Conservation (phyloP, 2,329 filamentous ascomycete genomes). For the Claviceps cyperi region DNA sequence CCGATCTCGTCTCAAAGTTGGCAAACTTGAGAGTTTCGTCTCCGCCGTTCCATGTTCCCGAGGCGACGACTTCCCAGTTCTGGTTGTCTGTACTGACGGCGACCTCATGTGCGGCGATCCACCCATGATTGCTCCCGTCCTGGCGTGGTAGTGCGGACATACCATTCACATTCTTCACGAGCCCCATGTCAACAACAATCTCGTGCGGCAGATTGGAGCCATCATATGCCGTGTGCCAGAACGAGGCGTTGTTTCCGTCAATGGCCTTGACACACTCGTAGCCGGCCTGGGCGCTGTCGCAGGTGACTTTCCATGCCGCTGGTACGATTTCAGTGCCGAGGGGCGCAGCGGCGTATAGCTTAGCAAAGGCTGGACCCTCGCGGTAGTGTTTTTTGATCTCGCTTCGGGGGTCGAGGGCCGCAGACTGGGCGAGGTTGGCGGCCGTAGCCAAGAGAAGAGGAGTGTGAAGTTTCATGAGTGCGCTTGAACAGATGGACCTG, state of each 20-base stretch:
- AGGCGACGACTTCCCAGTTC: constrained; percentile 14
- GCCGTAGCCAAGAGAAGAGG: neutral
- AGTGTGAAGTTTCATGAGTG: neutral
- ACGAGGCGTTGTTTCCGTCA: constrained; percentile 15
- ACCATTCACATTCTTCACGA: constrained; percentile 14
- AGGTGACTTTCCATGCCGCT: constrained; percentile 14
- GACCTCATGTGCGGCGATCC: constrained; percentile 15
- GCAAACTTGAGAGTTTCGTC: constrained; percentile 17
- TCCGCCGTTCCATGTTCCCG: constrained; percentile 15
- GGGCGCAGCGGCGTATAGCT: constrained; percentile 3
- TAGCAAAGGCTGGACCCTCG: neutral
- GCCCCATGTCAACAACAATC: constrained; percentile 17
- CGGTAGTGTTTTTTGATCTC: constrained; percentile 1
- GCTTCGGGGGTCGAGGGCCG: neutral
- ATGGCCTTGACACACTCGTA: constrained; percentile 15
- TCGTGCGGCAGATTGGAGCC: constrained; percentile 12
- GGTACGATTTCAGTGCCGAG: constrained; percentile 4
- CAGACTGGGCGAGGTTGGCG: neutral
- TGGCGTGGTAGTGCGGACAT: constrained; percentile 17
- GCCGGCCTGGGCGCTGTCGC: constrained; percentile 15
- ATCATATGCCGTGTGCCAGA: constrained; percentile 15
- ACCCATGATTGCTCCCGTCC: constrained; percentile 12
- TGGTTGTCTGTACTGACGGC: constrained; percentile 15
- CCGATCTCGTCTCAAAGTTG: constrained; percentile 17
- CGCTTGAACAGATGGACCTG: too few species aligned